These are phyloP conservation scores for Volvox africanus DNA, from an alignment of 139 green algal species.

Conservation along the genomic window DNA sequence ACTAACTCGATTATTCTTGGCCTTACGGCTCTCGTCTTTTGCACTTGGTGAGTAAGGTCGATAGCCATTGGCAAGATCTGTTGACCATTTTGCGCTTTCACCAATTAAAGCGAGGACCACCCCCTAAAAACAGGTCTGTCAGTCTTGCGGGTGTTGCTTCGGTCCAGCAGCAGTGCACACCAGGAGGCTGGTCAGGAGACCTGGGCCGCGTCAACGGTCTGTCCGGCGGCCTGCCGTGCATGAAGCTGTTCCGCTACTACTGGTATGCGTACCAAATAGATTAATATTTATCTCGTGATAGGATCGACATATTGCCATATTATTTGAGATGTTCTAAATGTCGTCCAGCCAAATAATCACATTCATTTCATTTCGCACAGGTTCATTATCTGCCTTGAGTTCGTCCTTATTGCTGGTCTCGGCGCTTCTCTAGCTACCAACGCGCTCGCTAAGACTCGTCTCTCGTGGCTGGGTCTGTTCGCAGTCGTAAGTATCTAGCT, in stretches of 20 bases:
- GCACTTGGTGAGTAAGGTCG: conserved; percentile 16
- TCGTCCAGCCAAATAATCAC: no score
- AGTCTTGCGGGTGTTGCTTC: conserved; percentile 37
- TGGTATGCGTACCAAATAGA: not conserved
- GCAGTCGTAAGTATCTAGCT: conserved; percentile 9
- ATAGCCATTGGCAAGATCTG: no score
- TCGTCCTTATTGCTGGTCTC: conserved; percentile 12
- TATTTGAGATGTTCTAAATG: no score
- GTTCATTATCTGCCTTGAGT: conserved; percentile 42
- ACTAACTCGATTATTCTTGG: not conserved
- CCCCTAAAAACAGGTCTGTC: conserved; percentile 1
- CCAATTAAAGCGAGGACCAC: not conserved
- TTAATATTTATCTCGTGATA: no score
- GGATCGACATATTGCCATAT: no score
- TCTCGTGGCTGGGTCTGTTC: conserved; percentile 31
- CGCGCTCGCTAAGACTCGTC: conserved; percentile 10
- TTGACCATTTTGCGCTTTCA: not conserved
- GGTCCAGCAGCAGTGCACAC: conserved; percentile 6
- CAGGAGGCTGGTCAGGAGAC: not conserved
- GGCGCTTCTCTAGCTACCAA: not conserved
- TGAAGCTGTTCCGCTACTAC: conserved; percentile 45
- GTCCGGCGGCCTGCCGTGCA: conserved; percentile 8
- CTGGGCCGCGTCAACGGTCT: conserved; percentile 3
- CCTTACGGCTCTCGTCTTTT: conserved; percentile 36
- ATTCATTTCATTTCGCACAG: not conserved